Conservation (phyloP, 805 yeast species). For the Kockiozyma suomiensis region DNA sequence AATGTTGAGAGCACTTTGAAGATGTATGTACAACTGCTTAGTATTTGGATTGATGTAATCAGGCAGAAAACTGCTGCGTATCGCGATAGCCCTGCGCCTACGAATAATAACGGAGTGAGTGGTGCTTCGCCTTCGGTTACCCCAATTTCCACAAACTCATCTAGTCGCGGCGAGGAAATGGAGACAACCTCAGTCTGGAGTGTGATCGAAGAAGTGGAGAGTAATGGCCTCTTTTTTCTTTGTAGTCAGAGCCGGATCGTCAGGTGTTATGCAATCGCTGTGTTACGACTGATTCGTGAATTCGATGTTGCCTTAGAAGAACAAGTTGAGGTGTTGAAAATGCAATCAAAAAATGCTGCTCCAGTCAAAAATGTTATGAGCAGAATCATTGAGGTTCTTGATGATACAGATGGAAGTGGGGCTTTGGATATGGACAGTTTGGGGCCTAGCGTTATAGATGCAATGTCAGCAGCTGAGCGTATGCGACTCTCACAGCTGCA, state of each 20-base stretch:
- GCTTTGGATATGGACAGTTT: constrained; percentile 46
- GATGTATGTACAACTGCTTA: constrained; percentile 75
- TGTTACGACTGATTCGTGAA: constrained; percentile 75
- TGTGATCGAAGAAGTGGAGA: constrained; percentile 91
- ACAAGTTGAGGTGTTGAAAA: constrained; percentile 41
- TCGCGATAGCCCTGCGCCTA: constrained; percentile 20
- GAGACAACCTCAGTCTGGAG: constrained; percentile 81
- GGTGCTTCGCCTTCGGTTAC: constrained; percentile 11
- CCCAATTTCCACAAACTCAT: constrained; percentile 36
- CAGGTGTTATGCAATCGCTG: constrained; percentile 72
- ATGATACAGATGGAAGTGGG: constrained; percentile 66
- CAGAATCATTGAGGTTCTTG: constrained; percentile 67
- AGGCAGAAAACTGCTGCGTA: constrained; percentile 43
- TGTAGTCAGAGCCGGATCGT: constrained; percentile 82
- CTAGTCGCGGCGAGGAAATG: constrained; percentile 57
- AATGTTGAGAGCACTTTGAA: constrained; percentile 39
- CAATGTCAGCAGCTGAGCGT: constrained; percentile 72
- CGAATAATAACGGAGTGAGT: constrained; percentile 2
- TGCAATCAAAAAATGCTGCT: constrained; percentile 33
- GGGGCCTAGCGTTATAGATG: constrained; percentile 38
- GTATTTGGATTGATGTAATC: constrained; percentile 77
- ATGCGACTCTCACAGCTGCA: constrained; percentile 64
- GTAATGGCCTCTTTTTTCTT: constrained; percentile 87
- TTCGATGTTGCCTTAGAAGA: constrained; percentile 83
- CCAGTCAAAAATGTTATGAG: constrained; percentile 29